A percentile compares a stretch with the other conserved stretches of the same genome.
Evolutionary conservation across 2,329 filamentous ascomycete species (phyloP).

Genomic region (Zopfia rhizophila): DNA sequence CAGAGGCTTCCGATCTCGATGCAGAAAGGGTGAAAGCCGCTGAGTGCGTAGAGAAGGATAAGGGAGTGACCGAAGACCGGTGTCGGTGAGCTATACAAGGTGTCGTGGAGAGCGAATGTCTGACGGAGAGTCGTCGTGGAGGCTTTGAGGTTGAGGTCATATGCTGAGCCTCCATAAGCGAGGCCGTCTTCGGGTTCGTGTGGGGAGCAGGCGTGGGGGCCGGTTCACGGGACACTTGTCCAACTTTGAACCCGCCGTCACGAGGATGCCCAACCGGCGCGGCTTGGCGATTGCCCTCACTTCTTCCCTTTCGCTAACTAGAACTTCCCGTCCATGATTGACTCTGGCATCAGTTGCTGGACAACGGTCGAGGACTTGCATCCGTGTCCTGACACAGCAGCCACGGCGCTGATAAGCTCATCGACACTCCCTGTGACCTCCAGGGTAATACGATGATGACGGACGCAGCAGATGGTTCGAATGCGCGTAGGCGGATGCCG

Average conservation of each 20-base stretch:
- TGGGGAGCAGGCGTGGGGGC: slow-evolving; percentile 34
- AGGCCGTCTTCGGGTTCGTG: slow-evolving; percentile 15
- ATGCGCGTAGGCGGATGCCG: slow-evolving; percentile 40
- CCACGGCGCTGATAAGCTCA: slow-evolving; percentile 19
- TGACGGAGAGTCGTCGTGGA: too few relatives aligned
- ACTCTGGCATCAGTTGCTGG: not conserved
- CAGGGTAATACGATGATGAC: slow-evolving; percentile 35
- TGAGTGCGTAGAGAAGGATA: too few relatives aligned
- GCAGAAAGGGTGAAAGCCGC: too few relatives aligned
- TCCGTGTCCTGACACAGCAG: slow-evolving; percentile 17
- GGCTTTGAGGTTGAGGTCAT: slow-evolving; percentile 43
- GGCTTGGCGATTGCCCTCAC: slow-evolving; percentile 2
- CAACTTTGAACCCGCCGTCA: slow-evolving; percentile 18
- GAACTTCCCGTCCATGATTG: slow-evolving; percentile 16
- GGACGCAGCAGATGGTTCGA: slow-evolving; percentile 24
- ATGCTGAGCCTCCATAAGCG: slow-evolving; percentile 23
- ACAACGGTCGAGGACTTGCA: slow-evolving; percentile 11
- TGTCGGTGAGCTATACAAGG: too few relatives aligned
- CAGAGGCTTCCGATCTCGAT: slow-evolving; percentile 1
- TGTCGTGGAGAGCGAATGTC: too few relatives aligned
- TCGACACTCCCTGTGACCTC: slow-evolving; percentile 8
- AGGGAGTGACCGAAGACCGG: too few relatives aligned
- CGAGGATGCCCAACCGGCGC: slow-evolving; percentile 29
- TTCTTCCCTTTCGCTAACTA: not conserved
- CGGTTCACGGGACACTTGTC: slow-evolving; percentile 29